Evolutionary conservation across 306 rosid species (phyloP).

Genomic region (Elaeagnus macrophylla): DNA sequence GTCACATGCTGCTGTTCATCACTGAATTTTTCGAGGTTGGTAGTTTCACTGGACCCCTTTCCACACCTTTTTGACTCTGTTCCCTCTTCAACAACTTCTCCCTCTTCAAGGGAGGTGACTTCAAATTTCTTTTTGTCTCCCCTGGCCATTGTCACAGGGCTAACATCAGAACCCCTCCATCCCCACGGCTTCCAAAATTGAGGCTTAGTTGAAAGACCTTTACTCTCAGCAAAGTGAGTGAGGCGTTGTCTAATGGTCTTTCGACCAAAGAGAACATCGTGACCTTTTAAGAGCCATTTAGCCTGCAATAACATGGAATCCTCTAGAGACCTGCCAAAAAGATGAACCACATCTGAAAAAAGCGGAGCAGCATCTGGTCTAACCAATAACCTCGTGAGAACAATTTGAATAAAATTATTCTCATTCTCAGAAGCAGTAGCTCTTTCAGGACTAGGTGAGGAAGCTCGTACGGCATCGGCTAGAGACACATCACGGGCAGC

Average conservation of each 20-base stretch:
- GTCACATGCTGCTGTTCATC: slow-evolving; percentile 53
- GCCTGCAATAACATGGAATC: slow-evolving; percentile 94
- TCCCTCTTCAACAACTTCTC: slow-evolving; percentile 87
- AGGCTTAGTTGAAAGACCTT: slow-evolving; percentile 54
- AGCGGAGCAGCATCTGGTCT: slow-evolving; percentile 99
- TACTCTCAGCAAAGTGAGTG: slow-evolving; percentile 57
- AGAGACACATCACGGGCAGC: slow-evolving; percentile 48
- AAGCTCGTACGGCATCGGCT: slow-evolving; percentile 61
- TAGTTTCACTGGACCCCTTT: slow-evolving; percentile 36
- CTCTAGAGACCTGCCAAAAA: slow-evolving; percentile 80
- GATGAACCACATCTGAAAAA: slow-evolving; percentile 85
- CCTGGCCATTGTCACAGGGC: slow-evolving; percentile 21
- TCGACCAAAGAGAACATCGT: slow-evolving; percentile 80
- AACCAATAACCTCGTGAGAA: slow-evolving; percentile 82
- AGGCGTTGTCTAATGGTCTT: slow-evolving; percentile 76
- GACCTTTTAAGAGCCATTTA: slow-evolving; percentile 86
- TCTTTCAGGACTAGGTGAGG: slow-evolving; percentile 70
- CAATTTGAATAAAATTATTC: slow-evolving; percentile 74
- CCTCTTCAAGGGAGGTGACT: slow-evolving; percentile 67
- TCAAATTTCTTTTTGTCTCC: slow-evolving; percentile 65
- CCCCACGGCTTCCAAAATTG: slow-evolving; percentile 94
- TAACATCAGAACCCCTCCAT: slow-evolving; percentile 56
- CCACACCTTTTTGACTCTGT: slow-evolving; percentile 36
- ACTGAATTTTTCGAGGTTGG: slow-evolving; percentile 42
- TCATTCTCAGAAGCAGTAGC: slow-evolving; percentile 80